phyloP scores from a whole-genome alignment of 768 basidiomycete genomes.

The Pulveroboletus sp. region DNA sequence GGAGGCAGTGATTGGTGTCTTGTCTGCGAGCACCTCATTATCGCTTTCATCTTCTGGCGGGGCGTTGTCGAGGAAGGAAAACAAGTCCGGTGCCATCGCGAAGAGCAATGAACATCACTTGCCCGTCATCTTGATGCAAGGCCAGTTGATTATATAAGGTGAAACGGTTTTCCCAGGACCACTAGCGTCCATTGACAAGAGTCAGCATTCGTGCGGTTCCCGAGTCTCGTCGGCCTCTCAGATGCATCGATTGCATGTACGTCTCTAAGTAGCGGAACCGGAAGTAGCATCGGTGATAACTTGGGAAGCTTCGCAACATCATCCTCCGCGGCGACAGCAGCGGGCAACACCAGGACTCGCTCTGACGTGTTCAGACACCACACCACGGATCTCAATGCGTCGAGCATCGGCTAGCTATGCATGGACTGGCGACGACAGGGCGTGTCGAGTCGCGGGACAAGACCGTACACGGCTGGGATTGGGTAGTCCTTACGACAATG shows the following conservation, averaged over 20 bases:
- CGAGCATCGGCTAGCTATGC: neutral
- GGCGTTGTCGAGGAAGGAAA: slow-evolving; percentile 27
- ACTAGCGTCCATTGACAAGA: too few relatives aligned
- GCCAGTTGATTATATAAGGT: slow-evolving; percentile 3
- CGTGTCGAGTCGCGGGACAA: neutral
- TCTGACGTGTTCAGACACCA: too few relatives aligned
- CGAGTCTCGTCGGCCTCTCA: too few relatives aligned
- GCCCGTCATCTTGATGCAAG: neutral
- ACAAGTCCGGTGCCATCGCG: slow-evolving; percentile 27
- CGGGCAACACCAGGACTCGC: too few relatives aligned
- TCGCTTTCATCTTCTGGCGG: slow-evolving; percentile 26
- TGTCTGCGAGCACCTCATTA: slow-evolving; percentile 12
- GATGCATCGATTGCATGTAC: too few relatives aligned
- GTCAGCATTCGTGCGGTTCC: too few relatives aligned
- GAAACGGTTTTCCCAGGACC: neutral
- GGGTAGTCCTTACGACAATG: neutral
- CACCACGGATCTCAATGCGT: too few relatives aligned
- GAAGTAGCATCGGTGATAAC: too few relatives aligned
- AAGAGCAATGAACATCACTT: neutral
- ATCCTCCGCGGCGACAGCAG: too few relatives aligned
- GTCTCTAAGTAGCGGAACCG: too few relatives aligned
- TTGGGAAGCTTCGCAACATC: too few relatives aligned
- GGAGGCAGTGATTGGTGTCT: neutral
- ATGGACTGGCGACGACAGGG: neutral
- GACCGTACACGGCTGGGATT: too few relatives aligned